Evolutionary conservation across 2,329 filamentous ascomycete species (phyloP), one percentile per base, ranked within the genome.

Genomic region (Fusarium oxysporum): DNA sequence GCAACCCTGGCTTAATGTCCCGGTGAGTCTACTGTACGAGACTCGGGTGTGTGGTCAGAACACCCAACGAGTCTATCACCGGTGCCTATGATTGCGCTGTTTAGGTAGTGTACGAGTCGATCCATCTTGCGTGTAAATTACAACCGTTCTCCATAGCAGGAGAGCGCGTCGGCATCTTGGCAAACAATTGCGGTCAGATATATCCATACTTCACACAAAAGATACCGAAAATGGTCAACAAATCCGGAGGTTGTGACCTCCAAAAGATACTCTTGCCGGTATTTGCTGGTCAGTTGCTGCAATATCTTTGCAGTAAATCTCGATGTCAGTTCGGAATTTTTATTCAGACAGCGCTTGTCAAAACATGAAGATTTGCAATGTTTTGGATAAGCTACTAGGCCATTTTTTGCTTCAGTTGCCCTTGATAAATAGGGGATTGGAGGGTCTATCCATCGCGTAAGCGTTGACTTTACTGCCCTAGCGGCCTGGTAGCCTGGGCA

Each of bases 71-170:
- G 59, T 38, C 30, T 44, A 53, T 28, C 65, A 45, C 37, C 23
- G n/a, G 59, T 70, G 53, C 45, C 37, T 60, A 28, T 55, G 41
- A 50, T 51, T 55, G n/a, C 48, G 60, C 70, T 55, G 55, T 57
- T 67, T 37, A 40, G 60, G 57, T 44, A 58, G 43, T 62, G 33
- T 73, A 63, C 57, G 56, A 67, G 61, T 25, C 61, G 65, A 72
- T 72, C 53, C 55, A 43, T 65, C 37, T 54, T 70, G 47, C 61
- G 40, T 45, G 33, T 50, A 60, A 44, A 58, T 70, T 64, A 54
- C 47, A 35, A 45, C 37, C 30, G n/a, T 62, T 30, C 33, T 45
- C 50, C 65, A 10, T 58, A 41, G 53, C 61, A 59, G 45, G 28
- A 73, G 55, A 59, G 41, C 56, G 47, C 32, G 16, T 57, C 53